phyloP scores from a whole-genome alignment of 495 filamentous ascomycete genomes.

The Parachaetomium inaequale region DNA sequence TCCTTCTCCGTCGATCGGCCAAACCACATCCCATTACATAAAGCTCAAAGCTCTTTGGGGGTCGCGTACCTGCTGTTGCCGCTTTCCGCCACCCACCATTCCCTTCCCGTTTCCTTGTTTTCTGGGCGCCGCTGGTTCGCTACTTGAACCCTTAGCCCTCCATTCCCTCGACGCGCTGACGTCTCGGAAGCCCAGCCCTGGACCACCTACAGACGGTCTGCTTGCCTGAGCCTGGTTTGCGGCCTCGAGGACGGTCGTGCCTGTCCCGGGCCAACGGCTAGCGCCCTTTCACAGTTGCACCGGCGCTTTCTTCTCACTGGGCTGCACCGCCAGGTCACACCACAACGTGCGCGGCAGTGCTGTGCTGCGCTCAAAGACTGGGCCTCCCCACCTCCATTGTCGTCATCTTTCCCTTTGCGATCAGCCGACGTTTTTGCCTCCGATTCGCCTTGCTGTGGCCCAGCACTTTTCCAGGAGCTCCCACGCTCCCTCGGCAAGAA shows the following conservation, averaged over 20 bases:
- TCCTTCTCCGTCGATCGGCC: not conserved
- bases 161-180: slow-evolving; percentile 9
- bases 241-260: slow-evolving; percentile 14
- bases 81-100: slow-evolving; percentile 1
- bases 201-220: not conserved
- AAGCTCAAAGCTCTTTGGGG: not conserved
- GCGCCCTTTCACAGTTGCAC: not conserved
- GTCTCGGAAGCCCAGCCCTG: slow-evolving; percentile 9
- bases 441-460: slow-evolving; percentile 9
- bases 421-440: slow-evolving; percentile 21
- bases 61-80: not conserved
- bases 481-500: too few relatives aligned
- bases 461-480: slow-evolving; percentile 8
- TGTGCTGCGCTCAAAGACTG: slow-evolving; percentile 7
- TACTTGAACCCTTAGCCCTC: not conserved
- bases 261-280: slow-evolving; percentile 16
- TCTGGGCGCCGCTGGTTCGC: not conserved
- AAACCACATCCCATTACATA: slow-evolving; percentile 3
- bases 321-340: not conserved
- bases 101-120: not conserved
- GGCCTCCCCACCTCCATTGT: slow-evolving; percentile 17
- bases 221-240: not conserved
- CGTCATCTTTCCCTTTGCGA: slow-evolving; percentile 19
- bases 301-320: not conserved
- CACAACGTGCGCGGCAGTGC: not conserved